Base-by-base conservation (phyloP, 257 asterid genomes). In the Mentha longifolia region DNA sequence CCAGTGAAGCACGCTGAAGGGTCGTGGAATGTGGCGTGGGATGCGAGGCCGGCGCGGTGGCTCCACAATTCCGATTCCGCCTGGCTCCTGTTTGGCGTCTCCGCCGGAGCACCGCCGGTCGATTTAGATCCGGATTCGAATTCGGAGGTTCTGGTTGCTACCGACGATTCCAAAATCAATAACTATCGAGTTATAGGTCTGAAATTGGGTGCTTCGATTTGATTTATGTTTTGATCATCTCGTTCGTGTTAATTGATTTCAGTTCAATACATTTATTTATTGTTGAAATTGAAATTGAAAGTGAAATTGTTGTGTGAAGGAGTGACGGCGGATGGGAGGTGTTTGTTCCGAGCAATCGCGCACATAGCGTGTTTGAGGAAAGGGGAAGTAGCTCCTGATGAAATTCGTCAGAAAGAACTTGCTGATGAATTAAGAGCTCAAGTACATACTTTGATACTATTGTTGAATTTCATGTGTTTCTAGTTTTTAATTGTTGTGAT, bases 11-110 rank as follows among this genome's bases (percentile, higher is more conserved):
- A 73, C 30, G 93, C 96, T 0, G 97, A 90, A 64, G 98, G 98
- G 2, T 92, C 98, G 1, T 92, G 98, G 98, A 92, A 92, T 61
- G 97, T 81, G 28, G 89, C 88, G 9, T 89, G 98, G 98, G 98
- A 92, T 65, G 86, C 94, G 8, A 61, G 98, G 69, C 96, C 97
- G 33, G 98, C 98, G 71, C 82, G 98, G 43, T 92, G 98, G 98
- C 86, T 90, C 20, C 96, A 88, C 72, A 86, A 87, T 69, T 84
- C 87, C 6, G 88, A 92, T n/a, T 90, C 93, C 5, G 98, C 87
- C 3, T 92, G 97, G 97, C 73, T 90, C 37, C 80, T 92, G n/a
- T 92, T 90, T 66, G 96, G 96, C 6, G 90, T 82, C 37, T 80
- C 89, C 55, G 71, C 75, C 65, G 86, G 85, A 19, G 50, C 75